These are phyloP conservation scores for Myriosclerotinia curreyana DNA, from an alignment of 2,329 filamentous ascomycete species.

Conservation along the genomic window DNA sequence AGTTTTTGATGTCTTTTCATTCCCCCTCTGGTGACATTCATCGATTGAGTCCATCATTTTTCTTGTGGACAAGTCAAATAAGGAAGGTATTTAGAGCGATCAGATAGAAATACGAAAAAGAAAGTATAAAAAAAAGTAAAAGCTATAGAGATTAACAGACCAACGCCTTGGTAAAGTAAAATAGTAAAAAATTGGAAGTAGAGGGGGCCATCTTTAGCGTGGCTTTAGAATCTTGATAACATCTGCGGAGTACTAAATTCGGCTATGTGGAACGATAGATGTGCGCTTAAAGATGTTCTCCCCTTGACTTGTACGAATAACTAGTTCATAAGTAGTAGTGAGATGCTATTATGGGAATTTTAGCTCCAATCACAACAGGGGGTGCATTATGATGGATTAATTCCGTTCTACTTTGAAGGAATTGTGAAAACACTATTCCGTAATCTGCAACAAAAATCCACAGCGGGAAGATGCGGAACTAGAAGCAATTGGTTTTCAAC, in stretches of 20 bases:
- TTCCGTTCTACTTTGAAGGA: background rate
- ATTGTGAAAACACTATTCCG: background rate
- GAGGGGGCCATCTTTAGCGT: no score
- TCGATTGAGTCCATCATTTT: conserved; percentile 10
- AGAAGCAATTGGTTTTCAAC: background rate
- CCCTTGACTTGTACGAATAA: no score
- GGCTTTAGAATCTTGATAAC: no score
- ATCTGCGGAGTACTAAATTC: no score
- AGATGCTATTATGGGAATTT: no score
- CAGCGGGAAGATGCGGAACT: background rate
- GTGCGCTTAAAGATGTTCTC: no score
- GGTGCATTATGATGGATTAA: no score
- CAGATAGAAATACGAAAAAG: background rate
- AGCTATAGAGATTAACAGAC: background rate
- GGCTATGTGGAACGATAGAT: no score
- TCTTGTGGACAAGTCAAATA: background rate
- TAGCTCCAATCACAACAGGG: no score
- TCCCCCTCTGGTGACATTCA: background rate
- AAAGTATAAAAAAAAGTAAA: background rate
- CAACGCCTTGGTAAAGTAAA: background rate
- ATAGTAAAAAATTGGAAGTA: no score
- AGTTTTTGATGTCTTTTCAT: background rate
- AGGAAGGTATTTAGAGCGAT: background rate
- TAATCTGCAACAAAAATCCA: background rate
- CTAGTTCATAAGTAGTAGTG: no score